phyloP scores from a whole-genome alignment of 495 filamentous ascomycete species.

The Penicillium canescens region DNA sequence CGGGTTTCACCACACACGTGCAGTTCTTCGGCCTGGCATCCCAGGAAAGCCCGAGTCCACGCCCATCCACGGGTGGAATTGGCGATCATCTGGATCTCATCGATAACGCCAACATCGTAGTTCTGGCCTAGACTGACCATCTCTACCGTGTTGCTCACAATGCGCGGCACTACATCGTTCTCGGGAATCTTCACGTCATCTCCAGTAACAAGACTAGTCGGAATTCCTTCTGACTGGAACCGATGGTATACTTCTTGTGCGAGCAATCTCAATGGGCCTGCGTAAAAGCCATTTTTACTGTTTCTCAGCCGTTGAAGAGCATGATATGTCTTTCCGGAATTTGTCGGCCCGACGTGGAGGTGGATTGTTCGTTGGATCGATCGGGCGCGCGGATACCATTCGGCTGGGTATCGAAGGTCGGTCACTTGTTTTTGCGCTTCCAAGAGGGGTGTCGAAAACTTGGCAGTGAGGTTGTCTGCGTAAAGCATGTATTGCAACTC shows the following conservation, averaged over 20 bases:
- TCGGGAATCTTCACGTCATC: slow-evolving; percentile 74
- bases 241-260: slow-evolving; percentile 91
- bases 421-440: slow-evolving; percentile 64
- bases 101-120: slow-evolving; percentile 91
- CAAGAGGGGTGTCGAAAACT: slow-evolving; percentile 49
- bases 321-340: slow-evolving; percentile 97
- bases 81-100: slow-evolving; percentile 98
- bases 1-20: slow-evolving; percentile 93
- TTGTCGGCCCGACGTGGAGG: slow-evolving; percentile 95
- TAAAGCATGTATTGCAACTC: slow-evolving; percentile 64
- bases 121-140: slow-evolving; percentile 75
- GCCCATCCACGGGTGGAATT: slow-evolving; percentile 84
- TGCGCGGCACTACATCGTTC: slow-evolving; percentile 42
- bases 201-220: slow-evolving; percentile 83
- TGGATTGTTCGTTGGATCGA: slow-evolving; percentile 78
- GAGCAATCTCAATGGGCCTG: slow-evolving; percentile 85
- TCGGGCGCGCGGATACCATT: slow-evolving; percentile 88
- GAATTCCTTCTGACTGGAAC: slow-evolving; percentile 70
- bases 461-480: slow-evolving; percentile 44
- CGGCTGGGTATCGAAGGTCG: slow-evolving; percentile 80
- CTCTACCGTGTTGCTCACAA: slow-evolving; percentile 91
- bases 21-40: slow-evolving; percentile 80
- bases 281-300: slow-evolving; percentile 78
- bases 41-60: slow-evolving; percentile 92
- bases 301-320: slow-evolving; percentile 84